Conservation (phyloP, 2,329 filamentous ascomycete genomes). For the Fusarium fracticaudum region DNA sequence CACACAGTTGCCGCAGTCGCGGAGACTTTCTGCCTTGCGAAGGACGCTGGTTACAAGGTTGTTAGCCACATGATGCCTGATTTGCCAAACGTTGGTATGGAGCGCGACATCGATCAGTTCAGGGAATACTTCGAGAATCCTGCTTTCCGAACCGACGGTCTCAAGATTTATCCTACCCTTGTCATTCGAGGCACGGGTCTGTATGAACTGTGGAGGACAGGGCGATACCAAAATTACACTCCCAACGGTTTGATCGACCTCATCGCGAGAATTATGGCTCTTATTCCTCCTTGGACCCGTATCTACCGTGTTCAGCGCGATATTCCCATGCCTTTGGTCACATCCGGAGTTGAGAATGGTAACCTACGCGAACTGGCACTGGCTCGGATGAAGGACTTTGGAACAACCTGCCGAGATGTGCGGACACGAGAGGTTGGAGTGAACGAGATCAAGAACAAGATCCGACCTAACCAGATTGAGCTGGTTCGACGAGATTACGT, state of each 20-base stretch:
- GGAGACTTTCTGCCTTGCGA: conserved; percentile 96
- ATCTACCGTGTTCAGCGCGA: conserved; percentile 99
- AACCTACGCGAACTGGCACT: conserved; percentile 93
- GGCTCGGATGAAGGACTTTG: conserved; percentile 99
- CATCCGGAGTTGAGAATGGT: conserved; percentile 96
- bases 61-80: conserved; percentile 99
- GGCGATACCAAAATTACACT: conserved; percentile 97
- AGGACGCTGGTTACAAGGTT: conserved; percentile 98
- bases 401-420: conserved; percentile 95
- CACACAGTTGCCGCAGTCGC: conserved; percentile 96
- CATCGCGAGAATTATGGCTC: conserved; percentile 92
- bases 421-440: conserved; percentile 96
- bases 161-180: conserved; percentile 98
- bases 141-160: conserved; percentile 91
- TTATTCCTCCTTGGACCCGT: conserved; percentile 96
- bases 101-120: conserved; percentile 96
- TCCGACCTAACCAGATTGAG: conserved; percentile 94
- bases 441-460: conserved; percentile 99
- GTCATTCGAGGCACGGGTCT: conserved; percentile 96
- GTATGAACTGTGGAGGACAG: conserved; percentile 97
- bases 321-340: conserved; percentile 99
- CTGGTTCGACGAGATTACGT: conserved; percentile 92
- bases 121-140: conserved; percentile 98
- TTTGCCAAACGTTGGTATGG: conserved; percentile 97
- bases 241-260: conserved; percentile 96